Base-by-base conservation (phyloP, 441 rosid species). In the Metrosideros polymorpha region DNA sequence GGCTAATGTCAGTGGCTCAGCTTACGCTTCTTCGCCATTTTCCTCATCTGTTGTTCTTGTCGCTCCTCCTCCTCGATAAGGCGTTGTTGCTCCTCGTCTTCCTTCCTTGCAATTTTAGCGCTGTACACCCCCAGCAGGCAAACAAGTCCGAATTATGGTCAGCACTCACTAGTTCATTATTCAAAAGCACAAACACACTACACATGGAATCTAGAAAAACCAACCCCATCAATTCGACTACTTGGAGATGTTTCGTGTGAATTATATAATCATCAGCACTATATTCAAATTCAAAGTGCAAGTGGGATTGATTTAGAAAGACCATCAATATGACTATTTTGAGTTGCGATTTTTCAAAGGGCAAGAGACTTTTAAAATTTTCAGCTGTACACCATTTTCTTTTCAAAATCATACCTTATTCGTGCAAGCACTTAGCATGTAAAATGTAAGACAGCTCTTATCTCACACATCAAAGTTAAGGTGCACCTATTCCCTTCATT, bases 11-110 rank as follows among this genome's bases (percentile, higher is more conserved):
- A 71, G 17, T 61, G 89, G 85, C 88, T 87, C 86, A 91, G 89
- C 92, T 95, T 95, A 25, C 94, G 92, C 89, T 90, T 91, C 91
- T 93, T 96, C 7, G 91, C 89, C 89, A 89, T 25, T 91, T 84
- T 94, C 84, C 94, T 92, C 92, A 84, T 86, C 87, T 86, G 88
- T n/a, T n/a, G n/a, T 84, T 93, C 97, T 32, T 82, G 91, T 87
- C 91, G 89, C 86, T 97, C 99, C 90, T 97, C 99, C 91, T 94
- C 96, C 87, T 90, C 97, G 52, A 96, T 90, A 85, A 94, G 87
- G 18, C 87, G 85, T 18, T 91, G 92, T 86, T 96, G 94, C 75
- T 91, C 94, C 85, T 95, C 98, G 56, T 98, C 99, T 89, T 98
- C 99, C 84, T 91, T 25, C 84, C 85, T 92, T 6, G 98, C 99